These are phyloP conservation scores for Cenchrus americanus DNA, from an alignment of 176 grass and related monocot genomes.

Conservation along the genomic window DNA sequence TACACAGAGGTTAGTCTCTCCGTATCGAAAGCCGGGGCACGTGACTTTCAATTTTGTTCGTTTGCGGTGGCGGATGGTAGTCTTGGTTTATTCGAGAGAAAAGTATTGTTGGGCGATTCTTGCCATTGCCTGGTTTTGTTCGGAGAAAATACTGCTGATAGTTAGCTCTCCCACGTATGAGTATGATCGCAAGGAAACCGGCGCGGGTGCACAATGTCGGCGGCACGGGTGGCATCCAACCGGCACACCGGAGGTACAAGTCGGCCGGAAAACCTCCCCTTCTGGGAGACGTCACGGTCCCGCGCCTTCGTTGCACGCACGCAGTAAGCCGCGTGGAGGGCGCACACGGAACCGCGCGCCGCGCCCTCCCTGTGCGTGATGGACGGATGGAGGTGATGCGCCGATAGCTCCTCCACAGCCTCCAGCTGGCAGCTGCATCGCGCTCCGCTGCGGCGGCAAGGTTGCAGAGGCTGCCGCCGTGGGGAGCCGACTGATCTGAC, in stretches of 20 bases:
- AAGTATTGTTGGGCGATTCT: too few species aligned
- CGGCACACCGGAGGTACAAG: not conserved
- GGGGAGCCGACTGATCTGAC: conserved; percentile 4
- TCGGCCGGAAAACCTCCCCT: not conserved
- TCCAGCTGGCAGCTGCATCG: conserved; percentile 23
- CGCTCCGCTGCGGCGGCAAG: not conserved
- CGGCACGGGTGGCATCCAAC: not conserved
- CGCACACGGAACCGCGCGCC: conserved; percentile 16
- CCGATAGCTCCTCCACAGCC: not conserved
- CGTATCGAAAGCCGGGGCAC: too few species aligned
- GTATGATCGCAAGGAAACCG: not conserved
- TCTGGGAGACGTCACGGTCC: not conserved
- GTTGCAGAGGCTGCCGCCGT: not conserved
- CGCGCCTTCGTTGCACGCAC: conserved; percentile 1
- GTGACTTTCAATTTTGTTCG: too few species aligned
- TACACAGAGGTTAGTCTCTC: too few species aligned
- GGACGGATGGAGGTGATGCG: not conserved
- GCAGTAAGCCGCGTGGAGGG: conserved; percentile 39
- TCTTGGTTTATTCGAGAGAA: too few species aligned
- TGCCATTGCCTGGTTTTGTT: too few species aligned
- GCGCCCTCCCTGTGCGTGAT: not conserved
- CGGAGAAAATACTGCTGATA: too few species aligned
- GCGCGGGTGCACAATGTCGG: not conserved
- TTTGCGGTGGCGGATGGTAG: too few species aligned
- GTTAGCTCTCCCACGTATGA: not conserved